These are phyloP conservation scores for Ustilago nuda DNA, from an alignment of 1,284 basidiomycete genomes.

Conservation along the genomic window DNA sequence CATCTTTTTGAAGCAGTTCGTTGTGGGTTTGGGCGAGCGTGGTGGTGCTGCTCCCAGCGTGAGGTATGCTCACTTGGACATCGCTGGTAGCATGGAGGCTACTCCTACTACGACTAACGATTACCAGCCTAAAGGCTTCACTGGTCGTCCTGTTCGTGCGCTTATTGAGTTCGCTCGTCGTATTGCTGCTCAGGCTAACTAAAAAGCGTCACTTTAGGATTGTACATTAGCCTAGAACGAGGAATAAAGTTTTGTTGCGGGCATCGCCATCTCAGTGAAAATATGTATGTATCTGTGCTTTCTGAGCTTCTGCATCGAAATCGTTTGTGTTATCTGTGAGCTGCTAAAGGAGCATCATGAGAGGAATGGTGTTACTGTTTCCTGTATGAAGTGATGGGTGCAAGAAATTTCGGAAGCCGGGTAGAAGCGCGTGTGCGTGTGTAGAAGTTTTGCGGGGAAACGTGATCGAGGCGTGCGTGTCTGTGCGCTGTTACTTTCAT, in stretches of 20 bases:
- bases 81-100: conserved; percentile 79
- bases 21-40: conserved; percentile 70
- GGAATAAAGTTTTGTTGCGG: background rate
- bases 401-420: conserved; percentile 19
- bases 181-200: conserved; percentile 29
- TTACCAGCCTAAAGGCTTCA: conserved; percentile 83
- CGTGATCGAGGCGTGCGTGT: conserved; percentile 46
- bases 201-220: background rate
- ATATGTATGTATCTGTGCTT: too few relatives aligned
- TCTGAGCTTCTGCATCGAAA: too few relatives aligned
- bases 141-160: conserved; percentile 80
- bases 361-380: too few relatives aligned
- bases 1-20: conserved; percentile 82
- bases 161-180: conserved; percentile 70
- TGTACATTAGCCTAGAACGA: conserved; percentile 11
- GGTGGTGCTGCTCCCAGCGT: conserved; percentile 48
- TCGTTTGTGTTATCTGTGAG: too few relatives aligned
- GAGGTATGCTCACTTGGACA: conserved; percentile 73
- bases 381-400: background rate
- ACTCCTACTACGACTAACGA: conserved; percentile 71
- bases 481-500: conserved; percentile 20
- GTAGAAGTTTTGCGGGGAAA: conserved; percentile 31
- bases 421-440: background rate
- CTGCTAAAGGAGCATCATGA: too few relatives aligned
- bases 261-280: background rate